Conservation (phyloP, 306 rosid genomes). For the Luffa acutangula region DNA sequence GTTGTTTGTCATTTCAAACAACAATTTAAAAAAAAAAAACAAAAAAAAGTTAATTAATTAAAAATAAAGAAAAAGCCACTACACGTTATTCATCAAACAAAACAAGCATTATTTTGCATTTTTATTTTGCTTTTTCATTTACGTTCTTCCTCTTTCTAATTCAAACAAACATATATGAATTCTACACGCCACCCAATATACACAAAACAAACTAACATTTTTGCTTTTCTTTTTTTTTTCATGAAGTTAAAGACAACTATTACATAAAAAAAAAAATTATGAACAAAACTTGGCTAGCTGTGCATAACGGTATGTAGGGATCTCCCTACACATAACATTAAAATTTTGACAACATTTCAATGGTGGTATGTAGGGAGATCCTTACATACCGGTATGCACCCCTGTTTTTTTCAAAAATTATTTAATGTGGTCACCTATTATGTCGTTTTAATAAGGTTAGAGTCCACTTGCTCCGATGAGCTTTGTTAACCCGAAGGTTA, state of each 20-base stretch:
- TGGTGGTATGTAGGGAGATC: too few relatives aligned
- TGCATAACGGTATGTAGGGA: too few relatives aligned
- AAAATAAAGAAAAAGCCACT: neutral
- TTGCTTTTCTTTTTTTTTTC: neutral
- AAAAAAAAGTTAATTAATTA: neutral
- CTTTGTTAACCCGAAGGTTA: conserved; percentile 76
- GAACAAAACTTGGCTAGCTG: too few relatives aligned
- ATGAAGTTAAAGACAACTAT: neutral
- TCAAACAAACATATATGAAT: neutral
- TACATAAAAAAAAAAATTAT: neutral
- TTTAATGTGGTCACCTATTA: neutral
- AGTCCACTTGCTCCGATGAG: conserved; percentile 67
- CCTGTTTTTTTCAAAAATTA: too few relatives aligned
- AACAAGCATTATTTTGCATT: neutral
- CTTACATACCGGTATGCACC: too few relatives aligned
- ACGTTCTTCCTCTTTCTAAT: neutral
- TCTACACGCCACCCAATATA: neutral
- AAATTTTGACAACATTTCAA: too few relatives aligned
- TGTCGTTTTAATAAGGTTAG: neutral
- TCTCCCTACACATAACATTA: too few relatives aligned
- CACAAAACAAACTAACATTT: neutral
- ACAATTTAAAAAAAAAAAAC: neutral
- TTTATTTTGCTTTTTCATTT: neutral
- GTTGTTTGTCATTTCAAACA: neutral
- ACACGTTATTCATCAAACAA: neutral